A percentile compares a stretch with the other conserved stretches of the same genome.
phyloP scores from a whole-genome alignment of 768 basidiomycete genomes.

The Auricularia cornea region DNA sequence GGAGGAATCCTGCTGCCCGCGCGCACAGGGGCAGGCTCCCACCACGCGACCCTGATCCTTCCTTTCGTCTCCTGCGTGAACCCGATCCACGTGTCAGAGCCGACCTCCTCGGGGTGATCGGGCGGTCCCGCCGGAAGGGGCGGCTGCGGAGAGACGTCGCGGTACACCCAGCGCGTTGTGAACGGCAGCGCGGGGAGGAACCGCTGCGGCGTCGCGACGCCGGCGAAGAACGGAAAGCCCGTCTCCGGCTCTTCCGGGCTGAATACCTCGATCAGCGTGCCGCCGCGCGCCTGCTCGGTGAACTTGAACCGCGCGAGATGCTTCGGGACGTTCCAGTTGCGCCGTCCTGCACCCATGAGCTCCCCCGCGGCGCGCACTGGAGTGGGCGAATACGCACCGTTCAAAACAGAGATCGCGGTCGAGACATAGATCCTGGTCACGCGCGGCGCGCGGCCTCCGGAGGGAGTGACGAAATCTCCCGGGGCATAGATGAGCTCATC shows the following conservation, averaged over 20 bases:
- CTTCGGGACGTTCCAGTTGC: slow-evolving; percentile 12
- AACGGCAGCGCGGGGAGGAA: slow-evolving; percentile 5
- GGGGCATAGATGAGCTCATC: slow-evolving; percentile 11
- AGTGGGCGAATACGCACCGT: slow-evolving; percentile 2
- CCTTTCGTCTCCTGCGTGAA: not conserved
- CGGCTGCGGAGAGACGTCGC: not conserved
- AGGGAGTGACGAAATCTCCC: slow-evolving; percentile 7
- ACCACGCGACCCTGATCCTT: not conserved
- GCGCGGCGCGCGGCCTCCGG: not conserved
- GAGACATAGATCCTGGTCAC: slow-evolving; percentile 10
- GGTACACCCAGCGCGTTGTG: not conserved
- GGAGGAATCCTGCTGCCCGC: not conserved
- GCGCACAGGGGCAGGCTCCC: not conserved
- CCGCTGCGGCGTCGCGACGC: not conserved
- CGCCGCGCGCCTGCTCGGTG: not conserved
- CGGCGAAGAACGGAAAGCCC: slow-evolving; percentile 3
- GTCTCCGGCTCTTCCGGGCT: not conserved
- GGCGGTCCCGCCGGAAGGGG: not conserved
- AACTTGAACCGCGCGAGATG: slow-evolving; percentile 10
- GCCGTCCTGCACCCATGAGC: slow-evolving; percentile 1
- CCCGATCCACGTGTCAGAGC: not conserved
- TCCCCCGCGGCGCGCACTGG: too few species aligned
- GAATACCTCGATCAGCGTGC: not conserved
- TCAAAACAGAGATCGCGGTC: slow-evolving; percentile 6
- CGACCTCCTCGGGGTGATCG: not conserved